Conservation (phyloP, 495 filamentous ascomycete species). For the Annulohypoxylon moriforme region DNA sequence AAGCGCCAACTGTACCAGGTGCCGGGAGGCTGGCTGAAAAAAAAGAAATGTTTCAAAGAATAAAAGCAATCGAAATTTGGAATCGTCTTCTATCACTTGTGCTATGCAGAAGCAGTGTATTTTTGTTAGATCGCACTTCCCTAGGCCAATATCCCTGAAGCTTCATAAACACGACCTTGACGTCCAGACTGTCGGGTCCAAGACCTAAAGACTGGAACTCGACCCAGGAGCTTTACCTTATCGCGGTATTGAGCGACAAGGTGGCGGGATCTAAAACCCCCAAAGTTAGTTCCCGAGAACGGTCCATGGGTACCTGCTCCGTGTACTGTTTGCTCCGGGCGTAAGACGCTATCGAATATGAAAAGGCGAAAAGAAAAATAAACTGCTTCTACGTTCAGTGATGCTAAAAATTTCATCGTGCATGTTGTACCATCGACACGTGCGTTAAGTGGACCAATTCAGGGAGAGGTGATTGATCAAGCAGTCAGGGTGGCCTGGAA, state of each 20-base stretch:
- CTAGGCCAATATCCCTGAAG: neutral
- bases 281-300: neutral
- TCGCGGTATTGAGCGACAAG: neutral
- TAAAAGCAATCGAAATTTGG: neutral
- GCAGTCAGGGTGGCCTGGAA: slow-evolving; percentile 2
- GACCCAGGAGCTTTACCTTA: neutral
- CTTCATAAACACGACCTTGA: neutral
- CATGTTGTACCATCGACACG: slow-evolving; percentile 20
- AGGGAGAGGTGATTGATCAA: slow-evolving; percentile 16
- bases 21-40: neutral
- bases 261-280: neutral
- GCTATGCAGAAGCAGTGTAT: neutral
- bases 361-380: neutral
- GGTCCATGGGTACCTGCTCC: neutral
- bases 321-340: neutral
- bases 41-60: neutral
- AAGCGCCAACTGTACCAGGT: neutral
- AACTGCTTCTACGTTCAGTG: too few relatives aligned
- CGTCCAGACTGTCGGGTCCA: slow-evolving; percentile 2
- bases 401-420: neutral
- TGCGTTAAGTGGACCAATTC: slow-evolving; percentile 17
- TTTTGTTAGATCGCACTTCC: neutral
- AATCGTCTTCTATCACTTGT: neutral
- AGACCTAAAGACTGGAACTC: slow-evolving; percentile 2
- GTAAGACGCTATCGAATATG: neutral